Conservation (phyloP, 257 asterid species). For the Scutellaria minor region DNA sequence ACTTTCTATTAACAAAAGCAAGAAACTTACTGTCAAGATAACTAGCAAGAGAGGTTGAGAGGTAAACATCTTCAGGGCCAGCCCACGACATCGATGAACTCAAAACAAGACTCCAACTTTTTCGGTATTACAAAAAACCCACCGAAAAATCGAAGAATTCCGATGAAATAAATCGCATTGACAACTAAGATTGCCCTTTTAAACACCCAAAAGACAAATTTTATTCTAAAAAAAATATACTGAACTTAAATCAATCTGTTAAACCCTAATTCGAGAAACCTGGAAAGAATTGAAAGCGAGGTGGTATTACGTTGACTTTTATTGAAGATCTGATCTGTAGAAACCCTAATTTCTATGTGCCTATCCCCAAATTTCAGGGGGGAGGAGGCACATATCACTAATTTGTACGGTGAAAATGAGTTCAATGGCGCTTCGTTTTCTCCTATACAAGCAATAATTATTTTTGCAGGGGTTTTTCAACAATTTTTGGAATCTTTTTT, state of each 20-base stretch:
- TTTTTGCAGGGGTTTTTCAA: background rate
- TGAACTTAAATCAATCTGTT: slow-evolving; percentile 23
- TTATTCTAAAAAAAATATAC: background rate
- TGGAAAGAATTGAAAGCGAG: slow-evolving; percentile 17
- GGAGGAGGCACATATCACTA: slow-evolving; percentile 10
- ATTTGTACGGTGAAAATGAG: background rate
- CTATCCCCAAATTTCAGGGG: slow-evolving; percentile 49
- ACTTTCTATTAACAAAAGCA: background rate
- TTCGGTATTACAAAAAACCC: slow-evolving; percentile 53
- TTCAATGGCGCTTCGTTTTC: slow-evolving; percentile 3
- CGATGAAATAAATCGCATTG: slow-evolving; percentile 54
- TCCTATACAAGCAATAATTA: background rate
- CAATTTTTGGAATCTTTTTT: background rate
- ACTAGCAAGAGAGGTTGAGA: slow-evolving; percentile 97
- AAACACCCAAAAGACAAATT: background rate
- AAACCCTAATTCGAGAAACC: slow-evolving; percentile 34
- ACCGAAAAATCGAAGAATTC: slow-evolving; percentile 43
- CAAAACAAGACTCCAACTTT: slow-evolving; percentile 43
- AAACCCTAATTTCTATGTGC: slow-evolving; percentile 44
- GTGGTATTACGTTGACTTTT: slow-evolving; percentile 33
- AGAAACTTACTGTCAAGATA: slow-evolving; percentile 88
- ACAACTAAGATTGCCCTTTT: slow-evolving; percentile 41
- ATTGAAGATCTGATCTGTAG: slow-evolving; percentile 48
- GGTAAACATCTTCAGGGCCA: slow-evolving; percentile 89
- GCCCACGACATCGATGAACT: slow-evolving; percentile 90